Percentiles rank a stretch among this genome's conserved stretches.
phyloP scores from a whole-genome alignment of 2,329 filamentous ascomycete species.

The Trichophyton verrucosum region DNA sequence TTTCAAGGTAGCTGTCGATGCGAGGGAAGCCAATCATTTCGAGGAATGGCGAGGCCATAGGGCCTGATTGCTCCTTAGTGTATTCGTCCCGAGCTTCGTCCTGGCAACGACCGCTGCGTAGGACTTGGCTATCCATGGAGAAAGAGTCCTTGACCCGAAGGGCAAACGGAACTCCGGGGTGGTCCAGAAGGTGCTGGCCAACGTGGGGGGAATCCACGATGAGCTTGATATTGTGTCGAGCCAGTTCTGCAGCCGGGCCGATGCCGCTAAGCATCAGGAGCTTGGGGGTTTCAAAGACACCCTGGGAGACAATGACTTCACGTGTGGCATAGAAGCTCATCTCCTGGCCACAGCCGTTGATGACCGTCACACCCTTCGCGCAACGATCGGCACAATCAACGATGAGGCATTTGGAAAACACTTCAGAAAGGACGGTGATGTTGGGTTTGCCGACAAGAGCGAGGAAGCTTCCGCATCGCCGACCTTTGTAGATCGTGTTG shows the following conservation, averaged over 20 bases:
- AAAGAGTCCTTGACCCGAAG: slow-evolving; percentile 33
- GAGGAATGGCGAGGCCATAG: slow-evolving; percentile 32
- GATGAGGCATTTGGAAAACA: slow-evolving; percentile 42
- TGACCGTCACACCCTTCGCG: slow-evolving; percentile 38
- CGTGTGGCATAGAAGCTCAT: slow-evolving; percentile 31
- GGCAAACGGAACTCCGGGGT: slow-evolving; percentile 31
- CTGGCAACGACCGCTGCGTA: slow-evolving; percentile 26
- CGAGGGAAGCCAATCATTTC: slow-evolving; percentile 46
- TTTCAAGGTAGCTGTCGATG: slow-evolving; percentile 43
- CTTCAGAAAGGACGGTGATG: slow-evolving; percentile 39
- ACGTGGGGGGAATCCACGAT: slow-evolving; percentile 23
- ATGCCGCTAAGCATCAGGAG: slow-evolving; percentile 38
- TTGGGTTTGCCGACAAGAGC: slow-evolving; percentile 45
- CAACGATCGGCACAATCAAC: slow-evolving; percentile 36
- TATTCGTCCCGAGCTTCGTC: slow-evolving; percentile 25
- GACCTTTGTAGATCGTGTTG: slow-evolving; percentile 47
- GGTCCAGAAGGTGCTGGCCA: slow-evolving; percentile 25
- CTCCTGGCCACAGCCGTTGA: slow-evolving; percentile 17
- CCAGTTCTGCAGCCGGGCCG: slow-evolving; percentile 30
- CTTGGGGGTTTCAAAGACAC: slow-evolving; percentile 42
- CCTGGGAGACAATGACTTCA: slow-evolving; percentile 39
- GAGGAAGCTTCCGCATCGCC: slow-evolving; percentile 37
- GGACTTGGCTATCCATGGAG: slow-evolving; percentile 26
- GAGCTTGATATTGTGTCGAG: slow-evolving; percentile 21
- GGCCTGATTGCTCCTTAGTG: slow-evolving; percentile 31